These are phyloP conservation scores for Lathyrus oleraceus DNA, from an alignment of 306 rosid species.

Conservation along the genomic window DNA sequence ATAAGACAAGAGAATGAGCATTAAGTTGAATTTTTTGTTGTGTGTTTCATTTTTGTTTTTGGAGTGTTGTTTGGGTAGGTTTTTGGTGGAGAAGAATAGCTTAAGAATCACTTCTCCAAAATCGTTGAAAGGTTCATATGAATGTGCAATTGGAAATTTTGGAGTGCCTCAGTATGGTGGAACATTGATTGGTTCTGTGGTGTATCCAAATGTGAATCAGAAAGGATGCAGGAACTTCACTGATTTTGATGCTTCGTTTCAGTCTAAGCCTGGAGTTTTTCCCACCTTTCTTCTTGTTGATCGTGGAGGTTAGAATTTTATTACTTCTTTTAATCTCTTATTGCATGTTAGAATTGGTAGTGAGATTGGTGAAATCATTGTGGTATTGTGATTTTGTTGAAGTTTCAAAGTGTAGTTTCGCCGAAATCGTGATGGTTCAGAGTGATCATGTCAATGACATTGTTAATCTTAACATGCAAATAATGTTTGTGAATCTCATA, in stretches of 20 bases:
- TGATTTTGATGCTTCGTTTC: slow-evolving; percentile 56
- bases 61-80: slow-evolving; percentile 65
- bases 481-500: background rate
- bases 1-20: slow-evolving; percentile 41
- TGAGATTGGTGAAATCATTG: background rate
- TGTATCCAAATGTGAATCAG: slow-evolving; percentile 75
- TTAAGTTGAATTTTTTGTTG: slow-evolving; percentile 43
- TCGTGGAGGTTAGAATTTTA: slow-evolving; percentile 74
- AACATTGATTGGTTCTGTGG: slow-evolving; percentile 72
- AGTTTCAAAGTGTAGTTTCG: too few relatives aligned
- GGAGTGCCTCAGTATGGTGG: slow-evolving; percentile 97
- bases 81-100: slow-evolving; percentile 95
- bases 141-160: slow-evolving; percentile 96
- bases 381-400: background rate
- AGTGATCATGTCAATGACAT: background rate
- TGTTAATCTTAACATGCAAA: too few relatives aligned
- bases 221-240: slow-evolving; percentile 68
- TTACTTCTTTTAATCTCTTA: slow-evolving; percentile 2
- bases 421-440: background rate
- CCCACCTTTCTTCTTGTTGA: slow-evolving; percentile 86
- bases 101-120: slow-evolving; percentile 68
- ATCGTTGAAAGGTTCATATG: slow-evolving; percentile 61
- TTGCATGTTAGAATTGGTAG: background rate
- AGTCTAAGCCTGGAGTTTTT: slow-evolving; percentile 65
- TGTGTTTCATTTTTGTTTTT: slow-evolving; percentile 55